Base-by-base conservation (phyloP, 768 basidiomycete genomes). In the Tephrocybe sp. region DNA sequence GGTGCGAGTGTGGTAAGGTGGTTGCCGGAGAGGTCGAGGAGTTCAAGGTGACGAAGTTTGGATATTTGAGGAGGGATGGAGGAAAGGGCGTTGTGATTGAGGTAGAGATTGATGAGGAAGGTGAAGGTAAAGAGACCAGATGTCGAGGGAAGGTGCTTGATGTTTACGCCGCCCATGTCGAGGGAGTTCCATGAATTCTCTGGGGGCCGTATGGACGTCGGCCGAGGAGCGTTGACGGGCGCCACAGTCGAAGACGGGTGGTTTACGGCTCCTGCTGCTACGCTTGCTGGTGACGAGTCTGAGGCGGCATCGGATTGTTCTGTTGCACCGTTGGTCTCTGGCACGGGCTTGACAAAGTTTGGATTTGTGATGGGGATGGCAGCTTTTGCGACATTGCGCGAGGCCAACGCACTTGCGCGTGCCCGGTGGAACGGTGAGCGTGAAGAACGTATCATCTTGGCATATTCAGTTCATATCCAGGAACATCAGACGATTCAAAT, bases 111-210 rank as follows among this genome's bases (percentile, higher is more conserved):
- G 57, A 87, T 88, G 51, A 99, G 85, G 76, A 94, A 97, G n/a
- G 83, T 82, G 73, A 95, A 97, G 7, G 83, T 73, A 67, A 90
- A 91, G 36, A 91, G 74, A 22, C 84, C 85, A 39, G 86, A 88
- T 6, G 71, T 76, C 4, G 83, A 70, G 29, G 94, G 90, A 43
- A 99, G 76, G 56, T 88, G 91, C 77, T 94, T 95, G 63, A 99
- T 83, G 56, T 83, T 82, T 57, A 97, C 85, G 13, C 97, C 97
- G 46, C 97, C 95, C 84, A 99, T 91, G 69, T 99, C 97, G 41
- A 99, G 73, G 16, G 91, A 90, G 23, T 71, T 86, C 94, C 95
- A 99, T 10, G 80, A 82, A 67, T 83, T 88, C 62, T 82, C 79
- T 40, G 88, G 83, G 6, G 85, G 82, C 54, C 80, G 79, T 34